Conservation (phyloP, 345 rosid species). For the Eucalyptus caleyi region DNA sequence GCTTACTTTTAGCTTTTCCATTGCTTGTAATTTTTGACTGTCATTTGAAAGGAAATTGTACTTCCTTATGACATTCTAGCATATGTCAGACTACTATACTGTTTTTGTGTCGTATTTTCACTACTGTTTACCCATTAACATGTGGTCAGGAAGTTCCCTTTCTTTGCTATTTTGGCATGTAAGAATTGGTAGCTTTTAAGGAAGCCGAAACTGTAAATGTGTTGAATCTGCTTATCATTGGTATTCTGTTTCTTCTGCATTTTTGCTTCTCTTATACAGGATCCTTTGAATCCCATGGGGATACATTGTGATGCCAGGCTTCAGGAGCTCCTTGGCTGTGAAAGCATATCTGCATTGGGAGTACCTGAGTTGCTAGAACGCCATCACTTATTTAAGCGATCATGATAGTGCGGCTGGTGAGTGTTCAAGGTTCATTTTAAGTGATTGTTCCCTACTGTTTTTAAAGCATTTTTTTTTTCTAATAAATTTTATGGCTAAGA, state of each 20-base stretch:
- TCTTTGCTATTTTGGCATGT: neutral
- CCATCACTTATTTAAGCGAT: constrained; percentile 52
- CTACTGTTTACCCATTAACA: neutral
- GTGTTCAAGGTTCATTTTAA: neutral
- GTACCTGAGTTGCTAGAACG: constrained; percentile 56
- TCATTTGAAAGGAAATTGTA: neutral
- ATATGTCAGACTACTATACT: neutral
- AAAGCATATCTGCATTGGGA: constrained; percentile 79
- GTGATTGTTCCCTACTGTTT: neutral
- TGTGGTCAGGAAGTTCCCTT: neutral
- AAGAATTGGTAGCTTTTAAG: neutral
- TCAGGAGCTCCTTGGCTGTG: constrained; percentile 72
- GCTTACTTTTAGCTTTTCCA: neutral
- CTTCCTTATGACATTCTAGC: neutral
- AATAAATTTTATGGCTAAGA: neutral
- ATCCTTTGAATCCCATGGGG: constrained; percentile 67
- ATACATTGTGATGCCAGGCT: constrained; percentile 75
- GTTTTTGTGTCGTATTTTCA: neutral
- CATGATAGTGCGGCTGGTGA: constrained; percentile 20
- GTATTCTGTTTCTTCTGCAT: neutral
- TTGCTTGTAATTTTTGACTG: neutral
- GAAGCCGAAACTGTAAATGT: neutral
- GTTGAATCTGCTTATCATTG: neutral
- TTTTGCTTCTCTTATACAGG: constrained; percentile 21
- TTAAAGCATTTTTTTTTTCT: neutral